Percentiles rank a stretch among this genome's conserved stretches.
Conservation (phyloP, 2,329 filamentous ascomycete genomes). For the Colletotrichum gigasporum region DNA sequence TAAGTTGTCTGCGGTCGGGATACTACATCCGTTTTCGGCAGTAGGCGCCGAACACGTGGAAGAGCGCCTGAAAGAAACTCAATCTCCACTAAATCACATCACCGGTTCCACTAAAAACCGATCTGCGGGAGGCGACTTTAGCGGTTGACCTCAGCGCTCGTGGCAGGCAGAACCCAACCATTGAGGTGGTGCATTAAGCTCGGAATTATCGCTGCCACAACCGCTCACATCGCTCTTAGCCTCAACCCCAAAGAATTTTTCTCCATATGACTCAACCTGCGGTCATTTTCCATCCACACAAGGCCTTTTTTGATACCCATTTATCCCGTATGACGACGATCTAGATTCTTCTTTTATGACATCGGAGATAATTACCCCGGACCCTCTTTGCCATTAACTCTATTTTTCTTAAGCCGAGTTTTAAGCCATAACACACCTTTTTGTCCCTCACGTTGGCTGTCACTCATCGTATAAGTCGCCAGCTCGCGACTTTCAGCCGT, state of each 20-base stretch:
- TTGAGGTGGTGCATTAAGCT: not conserved
- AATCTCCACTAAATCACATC: constrained; percentile 14
- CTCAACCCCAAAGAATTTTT: constrained; percentile 20
- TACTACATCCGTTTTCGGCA: not conserved
- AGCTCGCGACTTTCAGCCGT: not conserved
- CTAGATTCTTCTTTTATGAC: not conserved
- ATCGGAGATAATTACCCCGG: constrained; percentile 10
- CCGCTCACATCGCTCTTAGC: constrained; percentile 2
- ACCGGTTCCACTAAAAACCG: constrained; percentile 5
- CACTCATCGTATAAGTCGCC: constrained; percentile 29
- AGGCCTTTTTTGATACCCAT: constrained; percentile 25
- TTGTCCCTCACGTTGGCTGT: constrained; percentile 14
- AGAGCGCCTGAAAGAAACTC: not conserved
- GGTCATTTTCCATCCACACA: constrained; percentile 11
- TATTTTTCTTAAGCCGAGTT: not conserved
- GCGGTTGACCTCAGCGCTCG: not conserved
- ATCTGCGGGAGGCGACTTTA: constrained; percentile 3
- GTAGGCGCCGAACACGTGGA: not conserved
- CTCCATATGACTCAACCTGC: constrained; percentile 27
- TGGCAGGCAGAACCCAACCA: constrained; percentile 13
- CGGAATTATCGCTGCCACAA: constrained; percentile 18
- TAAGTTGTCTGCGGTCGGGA: not conserved
- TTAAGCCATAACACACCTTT: not conserved
- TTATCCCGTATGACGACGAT: constrained; percentile 7
- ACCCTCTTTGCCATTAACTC: constrained; percentile 19